Base-by-base conservation (phyloP, 768 basidiomycete genomes). In the Trametes punicea region DNA sequence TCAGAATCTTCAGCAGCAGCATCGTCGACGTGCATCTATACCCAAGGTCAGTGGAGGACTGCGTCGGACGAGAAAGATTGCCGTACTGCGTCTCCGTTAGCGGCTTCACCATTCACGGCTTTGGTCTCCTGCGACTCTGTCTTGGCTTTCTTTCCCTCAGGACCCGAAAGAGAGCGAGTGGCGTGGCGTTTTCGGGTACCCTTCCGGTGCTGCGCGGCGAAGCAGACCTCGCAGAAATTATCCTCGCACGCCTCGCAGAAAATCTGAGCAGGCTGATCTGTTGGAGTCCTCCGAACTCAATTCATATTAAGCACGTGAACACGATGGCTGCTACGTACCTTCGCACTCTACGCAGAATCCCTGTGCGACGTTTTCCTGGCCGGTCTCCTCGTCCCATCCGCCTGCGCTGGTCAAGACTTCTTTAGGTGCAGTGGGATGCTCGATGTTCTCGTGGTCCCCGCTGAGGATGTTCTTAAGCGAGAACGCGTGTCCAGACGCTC, bases 341-440 rank as follows among this genome's bases (percentile, higher is more conserved):
- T 93, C 91, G 67, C 91, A 93, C 70, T 93, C 91, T 49, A 92
- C 69, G 60, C 91, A 93, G 65, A 76, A 87, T 0, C 88, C 90
- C 49, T 88, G 84, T 10, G 73, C 69, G 13, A 75, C 72, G 8
- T 77, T 74, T 36, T 70, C 75, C 55, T 69, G 50, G 6, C 16
- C 68, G 0, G 75, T 73, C 67, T 88, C 87, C 62, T 90, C 85
- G 55, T 88, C 85, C 85, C 85, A 87, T 11, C 84, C 86, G 34
- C 74, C 74, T 9, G 75, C 46, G 11, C 34, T 21, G 41, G 49
- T 64, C 72, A 23, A 75, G 36, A 69, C 20, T 31, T 72, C 70
- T 49, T 69, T 67, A n/a, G 65, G 18, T 8, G 53, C 50, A 42
- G 74, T 75, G 2, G 82, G 78, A 62, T 85, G 79, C 62, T 87